A percentile compares a stretch with the other conserved stretches of the same genome.
These are phyloP conservation scores for Sordariomycetes sp. DNA, from an alignment of 2,329 filamentous ascomycete species.

Conservation along the genomic window DNA sequence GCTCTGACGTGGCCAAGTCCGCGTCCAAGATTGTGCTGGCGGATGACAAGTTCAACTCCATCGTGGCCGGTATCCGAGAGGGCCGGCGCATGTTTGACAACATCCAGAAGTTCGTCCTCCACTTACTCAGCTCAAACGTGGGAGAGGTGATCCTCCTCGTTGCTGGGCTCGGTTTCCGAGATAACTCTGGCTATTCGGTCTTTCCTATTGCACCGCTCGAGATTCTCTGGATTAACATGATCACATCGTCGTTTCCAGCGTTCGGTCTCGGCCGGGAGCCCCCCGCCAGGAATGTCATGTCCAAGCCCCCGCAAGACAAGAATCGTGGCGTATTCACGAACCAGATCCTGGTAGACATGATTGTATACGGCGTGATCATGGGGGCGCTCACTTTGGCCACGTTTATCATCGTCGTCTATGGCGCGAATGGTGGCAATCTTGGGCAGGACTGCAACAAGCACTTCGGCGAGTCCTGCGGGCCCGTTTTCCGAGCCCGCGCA, in stretches of 20 bases:
- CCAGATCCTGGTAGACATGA: conserved; percentile 69
- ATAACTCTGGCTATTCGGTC: conserved; percentile 59
- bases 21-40: conserved; percentile 74
- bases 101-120: conserved; percentile 79
- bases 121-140: conserved; percentile 71
- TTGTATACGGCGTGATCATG: conserved; percentile 72
- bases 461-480: conserved; percentile 42
- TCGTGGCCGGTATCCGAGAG: conserved; percentile 73
- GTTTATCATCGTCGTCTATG: conserved; percentile 55
- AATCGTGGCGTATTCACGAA: conserved; percentile 62
- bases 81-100: conserved; percentile 81
- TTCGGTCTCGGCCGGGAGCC: conserved; percentile 78
- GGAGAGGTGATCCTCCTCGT: conserved; percentile 75
- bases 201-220: conserved; percentile 80
- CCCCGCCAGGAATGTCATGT: conserved; percentile 67
- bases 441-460: conserved; percentile 52
- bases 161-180: conserved; percentile 73
- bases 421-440: conserved; percentile 42
- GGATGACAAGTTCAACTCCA: conserved; percentile 82
- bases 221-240: conserved; percentile 92
- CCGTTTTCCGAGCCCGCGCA: conserved; percentile 60
- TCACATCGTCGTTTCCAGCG: conserved; percentile 77
- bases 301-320: conserved; percentile 64
- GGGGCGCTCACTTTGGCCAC: conserved; percentile 54
- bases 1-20: conserved; percentile 77